These are phyloP conservation scores for Exobasidium cylindrosporum DNA, from an alignment of 1,284 basidiomycete species.

Conservation along the genomic window DNA sequence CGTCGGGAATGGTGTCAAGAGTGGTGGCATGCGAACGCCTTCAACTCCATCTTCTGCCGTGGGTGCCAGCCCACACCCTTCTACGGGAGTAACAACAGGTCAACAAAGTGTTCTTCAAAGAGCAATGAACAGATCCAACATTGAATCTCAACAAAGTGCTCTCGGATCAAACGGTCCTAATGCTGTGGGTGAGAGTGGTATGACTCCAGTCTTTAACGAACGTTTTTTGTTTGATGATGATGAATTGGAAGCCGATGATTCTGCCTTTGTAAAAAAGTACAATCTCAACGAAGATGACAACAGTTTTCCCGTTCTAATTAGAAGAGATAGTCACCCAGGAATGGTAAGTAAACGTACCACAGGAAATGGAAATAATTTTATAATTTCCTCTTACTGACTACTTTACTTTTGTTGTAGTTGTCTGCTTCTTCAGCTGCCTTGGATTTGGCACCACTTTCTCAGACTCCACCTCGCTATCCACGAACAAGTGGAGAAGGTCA, in stretches of 20 bases:
- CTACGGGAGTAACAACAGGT: background rate
- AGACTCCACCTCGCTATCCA: slow-evolving; percentile 70
- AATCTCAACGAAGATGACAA: slow-evolving; percentile 48
- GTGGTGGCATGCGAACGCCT: slow-evolving; percentile 15
- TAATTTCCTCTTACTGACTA: background rate
- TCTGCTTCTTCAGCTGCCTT: slow-evolving; percentile 87
- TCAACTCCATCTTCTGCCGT: slow-evolving; percentile 9
- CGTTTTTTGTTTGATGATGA: slow-evolving; percentile 52
- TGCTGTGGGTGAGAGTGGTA: slow-evolving; percentile 16
- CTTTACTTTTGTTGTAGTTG: slow-evolving; percentile 59
- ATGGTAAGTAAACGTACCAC: slow-evolving; percentile 62
- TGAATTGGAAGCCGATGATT: slow-evolving; percentile 49
- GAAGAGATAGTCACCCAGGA: slow-evolving; percentile 59
- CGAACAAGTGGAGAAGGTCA: slow-evolving; percentile 43
- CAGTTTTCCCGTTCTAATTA: slow-evolving; percentile 65
- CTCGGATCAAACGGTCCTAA: slow-evolving; percentile 2
- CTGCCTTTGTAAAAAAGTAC: slow-evolving; percentile 53
- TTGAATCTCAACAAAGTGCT: slow-evolving; percentile 7
- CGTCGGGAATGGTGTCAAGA: slow-evolving; percentile 2
- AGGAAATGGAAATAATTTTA: background rate
- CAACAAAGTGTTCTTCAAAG: slow-evolving; percentile 14
- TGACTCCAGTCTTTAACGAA: slow-evolving; percentile 49
- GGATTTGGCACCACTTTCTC: slow-evolving; percentile 83
- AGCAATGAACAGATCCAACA: slow-evolving; percentile 17
- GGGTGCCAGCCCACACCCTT: slow-evolving; percentile 5